Percentiles rank a stretch among this genome's conserved stretches.
Evolutionary conservation across 768 basidiomycete genomes (phyloP).

Genomic region (Porphyrellus cyaneotinctus): DNA sequence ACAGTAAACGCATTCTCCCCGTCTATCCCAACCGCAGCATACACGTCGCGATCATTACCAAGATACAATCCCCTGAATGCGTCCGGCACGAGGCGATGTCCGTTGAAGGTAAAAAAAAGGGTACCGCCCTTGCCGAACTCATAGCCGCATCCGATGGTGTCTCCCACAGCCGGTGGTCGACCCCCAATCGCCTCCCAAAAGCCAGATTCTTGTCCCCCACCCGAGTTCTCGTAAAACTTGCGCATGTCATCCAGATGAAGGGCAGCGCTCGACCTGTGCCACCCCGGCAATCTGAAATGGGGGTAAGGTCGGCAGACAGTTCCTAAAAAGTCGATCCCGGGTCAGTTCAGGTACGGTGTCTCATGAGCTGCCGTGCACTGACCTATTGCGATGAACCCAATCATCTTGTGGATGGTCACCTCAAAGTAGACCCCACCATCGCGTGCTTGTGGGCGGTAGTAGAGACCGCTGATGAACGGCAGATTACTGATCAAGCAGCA

Average conservation of each 20-base stretch:
- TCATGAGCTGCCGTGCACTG: slow-evolving; percentile 2
- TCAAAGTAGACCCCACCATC: slow-evolving; percentile 65
- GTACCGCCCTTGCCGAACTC: slow-evolving; percentile 44
- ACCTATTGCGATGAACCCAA: slow-evolving; percentile 61
- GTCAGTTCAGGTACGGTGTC: not conserved
- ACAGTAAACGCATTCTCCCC: slow-evolving; percentile 49
- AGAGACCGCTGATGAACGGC: slow-evolving; percentile 58
- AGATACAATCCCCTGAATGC: slow-evolving; percentile 52
- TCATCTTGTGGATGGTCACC: slow-evolving; percentile 50
- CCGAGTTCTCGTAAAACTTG: slow-evolving; percentile 68
- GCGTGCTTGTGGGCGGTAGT: slow-evolving; percentile 41
- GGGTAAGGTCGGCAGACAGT: slow-evolving; percentile 66
- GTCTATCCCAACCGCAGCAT: slow-evolving; percentile 51
- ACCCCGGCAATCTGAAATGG: slow-evolving; percentile 61
- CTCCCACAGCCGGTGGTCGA: slow-evolving; percentile 38
- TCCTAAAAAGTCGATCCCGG: too few species aligned
- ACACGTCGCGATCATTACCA: slow-evolving; percentile 49
- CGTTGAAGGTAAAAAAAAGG: slow-evolving; percentile 59
- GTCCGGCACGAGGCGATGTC: slow-evolving; percentile 42
- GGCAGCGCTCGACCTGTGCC: slow-evolving; percentile 64
- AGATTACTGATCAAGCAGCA: slow-evolving; percentile 55
- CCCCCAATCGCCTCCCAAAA: slow-evolving; percentile 28
- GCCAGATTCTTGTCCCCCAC: slow-evolving; percentile 55
- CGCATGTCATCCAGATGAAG: slow-evolving; percentile 68
- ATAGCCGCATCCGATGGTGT: slow-evolving; percentile 63